Base-by-base conservation (phyloP, 2,329 filamentous ascomycete genomes). In the Sarocladiaceae sp. region DNA sequence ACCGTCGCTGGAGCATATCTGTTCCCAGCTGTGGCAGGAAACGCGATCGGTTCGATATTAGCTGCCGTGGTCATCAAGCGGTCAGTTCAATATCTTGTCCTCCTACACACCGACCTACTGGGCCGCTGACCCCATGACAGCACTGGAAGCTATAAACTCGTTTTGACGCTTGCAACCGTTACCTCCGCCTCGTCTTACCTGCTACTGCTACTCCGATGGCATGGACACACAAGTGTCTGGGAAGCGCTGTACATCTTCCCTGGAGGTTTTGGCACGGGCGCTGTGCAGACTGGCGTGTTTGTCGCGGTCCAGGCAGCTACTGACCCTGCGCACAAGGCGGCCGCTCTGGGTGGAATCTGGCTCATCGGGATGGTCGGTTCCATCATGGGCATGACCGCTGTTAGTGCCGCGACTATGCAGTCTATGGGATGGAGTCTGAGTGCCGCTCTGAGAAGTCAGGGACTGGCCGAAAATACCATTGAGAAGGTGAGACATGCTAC, bases 1-100 rank as follows among this genome's bases (percentile, higher is more conserved):
- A 80, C 82, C 0, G 60, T 69, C 44, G 77, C 84, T 3, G 85
- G 85, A 1, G 48, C 83, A 1, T 67, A 80, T 26, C 72, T 91
- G 15, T 66, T 91, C 24, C 85, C 87, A 0, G 72, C 72, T 44
- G 84, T 87, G 50, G 19, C 13, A n/a, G 34, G 34, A 6, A 39
- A 39, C 16, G 34, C 34, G 4, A 15, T 39, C 21, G 34, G 34
- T 23, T 19, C 34, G 5, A 26, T 39, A 11, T 4, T 39, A 9
- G 34, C 34, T 15, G 34, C 12, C 58, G 57, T 9, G 56, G 60
- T 72, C 40, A 83, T 84, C 52, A 69, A 71, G 32, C 66, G 62
- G 62, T 67, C 33, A 41, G 52, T 50, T 13, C 5, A n/a, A 11
- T n/a, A 11, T 23, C 23, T 10, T 6, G 9, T 15, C 18, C 33